phyloP scores from a whole-genome alignment of 345 rosid species.

The Geranium brycei region DNA sequence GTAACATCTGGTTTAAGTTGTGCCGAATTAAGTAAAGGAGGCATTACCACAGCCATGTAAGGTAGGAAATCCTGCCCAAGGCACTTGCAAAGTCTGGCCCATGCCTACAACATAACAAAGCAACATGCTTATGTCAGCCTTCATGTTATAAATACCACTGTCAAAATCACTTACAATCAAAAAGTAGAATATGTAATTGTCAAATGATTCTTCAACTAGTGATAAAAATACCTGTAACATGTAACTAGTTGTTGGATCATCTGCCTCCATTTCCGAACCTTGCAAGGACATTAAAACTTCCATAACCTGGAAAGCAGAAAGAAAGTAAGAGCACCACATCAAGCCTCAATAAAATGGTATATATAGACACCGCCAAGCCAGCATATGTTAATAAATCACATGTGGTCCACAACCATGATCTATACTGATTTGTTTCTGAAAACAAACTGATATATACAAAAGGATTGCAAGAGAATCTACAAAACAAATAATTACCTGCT shows the following conservation, averaged over 20 bases:
- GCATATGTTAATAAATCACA: background rate
- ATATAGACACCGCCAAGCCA: background rate
- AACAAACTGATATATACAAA: too few relatives aligned
- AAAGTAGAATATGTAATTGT: background rate
- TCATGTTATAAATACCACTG: background rate
- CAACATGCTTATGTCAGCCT: background rate
- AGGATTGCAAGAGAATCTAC: background rate
- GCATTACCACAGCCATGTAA: slow-evolving; percentile 96
- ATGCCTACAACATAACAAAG: slow-evolving; percentile 39
- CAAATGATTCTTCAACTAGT: background rate
- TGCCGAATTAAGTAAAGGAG: slow-evolving; percentile 92
- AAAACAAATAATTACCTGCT: slow-evolving; percentile 44
- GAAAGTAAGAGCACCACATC: background rate
- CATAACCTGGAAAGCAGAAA: slow-evolving; percentile 56
- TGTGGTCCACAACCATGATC: too few relatives aligned
- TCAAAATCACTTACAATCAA: background rate
- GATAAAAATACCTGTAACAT: slow-evolving; percentile 29
- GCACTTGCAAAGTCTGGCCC: slow-evolving; percentile 99
- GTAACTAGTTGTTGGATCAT: slow-evolving; percentile 96
- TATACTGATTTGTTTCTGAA: background rate
- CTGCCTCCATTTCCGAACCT: slow-evolving; percentile 95
- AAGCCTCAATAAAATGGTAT: background rate
- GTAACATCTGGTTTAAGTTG: slow-evolving; percentile 99
- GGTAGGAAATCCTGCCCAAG: slow-evolving; percentile 98
- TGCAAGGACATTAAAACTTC: slow-evolving; percentile 97